phyloP scores from a whole-genome alignment of 441 rosid species.

The Theobroma grandiflorum region DNA sequence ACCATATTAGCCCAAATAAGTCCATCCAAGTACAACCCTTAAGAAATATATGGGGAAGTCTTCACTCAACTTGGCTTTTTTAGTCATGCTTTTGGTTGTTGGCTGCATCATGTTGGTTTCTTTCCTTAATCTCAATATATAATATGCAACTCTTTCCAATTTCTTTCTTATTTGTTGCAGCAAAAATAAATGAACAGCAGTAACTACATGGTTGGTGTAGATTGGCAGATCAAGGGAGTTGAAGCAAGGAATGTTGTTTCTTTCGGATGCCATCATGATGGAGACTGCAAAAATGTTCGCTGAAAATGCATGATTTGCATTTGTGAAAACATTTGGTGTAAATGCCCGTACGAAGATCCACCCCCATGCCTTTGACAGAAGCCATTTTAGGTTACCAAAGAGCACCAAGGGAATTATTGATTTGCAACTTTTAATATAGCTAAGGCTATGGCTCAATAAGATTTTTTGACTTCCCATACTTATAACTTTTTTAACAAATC shows the following conservation, averaged over 20 bases:
- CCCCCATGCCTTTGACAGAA: background rate
- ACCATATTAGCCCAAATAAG: background rate
- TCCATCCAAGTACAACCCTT: background rate
- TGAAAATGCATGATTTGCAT: background rate
- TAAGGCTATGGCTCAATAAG: too few species aligned
- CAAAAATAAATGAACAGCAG: too few species aligned
- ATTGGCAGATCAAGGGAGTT: background rate
- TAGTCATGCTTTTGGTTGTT: background rate
- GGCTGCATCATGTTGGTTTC: slow-evolving; percentile 1
- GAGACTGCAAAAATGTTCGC: background rate
- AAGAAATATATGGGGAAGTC: background rate
- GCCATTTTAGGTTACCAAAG: background rate
- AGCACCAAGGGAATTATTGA: too few species aligned
- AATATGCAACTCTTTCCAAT: too few species aligned
- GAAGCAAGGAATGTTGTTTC: slow-evolving; percentile 8
- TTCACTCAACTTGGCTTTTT: background rate
- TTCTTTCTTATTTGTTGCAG: background rate
- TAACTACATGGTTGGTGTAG: background rate
- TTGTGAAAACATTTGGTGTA: background rate
- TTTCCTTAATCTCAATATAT: too few species aligned
- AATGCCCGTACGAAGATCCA: background rate
- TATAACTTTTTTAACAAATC: too few species aligned
- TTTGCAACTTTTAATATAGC: too few species aligned
- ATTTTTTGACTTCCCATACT: too few species aligned
- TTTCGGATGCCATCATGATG: background rate